Evolutionary conservation across 371 early-diverging fungal species (phyloP).

Genomic region (Syncephalastrum sp.): DNA sequence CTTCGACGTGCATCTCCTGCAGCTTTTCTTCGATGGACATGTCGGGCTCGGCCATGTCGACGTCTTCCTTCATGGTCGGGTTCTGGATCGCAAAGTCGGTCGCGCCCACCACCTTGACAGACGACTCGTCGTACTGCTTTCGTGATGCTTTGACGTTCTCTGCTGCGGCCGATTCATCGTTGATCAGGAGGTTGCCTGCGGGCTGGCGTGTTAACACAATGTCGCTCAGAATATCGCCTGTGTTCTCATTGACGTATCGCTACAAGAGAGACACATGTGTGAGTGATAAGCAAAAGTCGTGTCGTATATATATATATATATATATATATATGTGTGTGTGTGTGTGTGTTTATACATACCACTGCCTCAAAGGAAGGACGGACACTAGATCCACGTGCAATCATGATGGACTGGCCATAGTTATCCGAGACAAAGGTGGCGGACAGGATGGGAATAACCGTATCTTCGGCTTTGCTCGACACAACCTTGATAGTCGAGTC

Average conservation of each 20-base stretch:
- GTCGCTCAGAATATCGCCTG: constrained; percentile 8
- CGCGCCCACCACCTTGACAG: constrained; percentile 42
- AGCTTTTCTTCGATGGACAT: constrained; percentile 4
- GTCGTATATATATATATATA: no score
- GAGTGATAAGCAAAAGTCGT: no score
- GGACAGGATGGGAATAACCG: constrained; percentile 58
- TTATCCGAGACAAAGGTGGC: constrained; percentile 56
- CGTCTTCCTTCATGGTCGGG: constrained; percentile 25
- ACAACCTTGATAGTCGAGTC: constrained; percentile 55
- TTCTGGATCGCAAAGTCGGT: constrained; percentile 40
- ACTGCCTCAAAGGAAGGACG: constrained; percentile 77
- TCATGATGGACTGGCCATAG: constrained; percentile 52
- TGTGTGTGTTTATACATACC: constrained; percentile 19
- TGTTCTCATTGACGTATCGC: constrained; percentile 18
- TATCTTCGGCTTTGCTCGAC: constrained; percentile 37
- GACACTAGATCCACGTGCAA: constrained; percentile 71
- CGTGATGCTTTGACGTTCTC: constrained; percentile 50
- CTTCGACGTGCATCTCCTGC: constrained; percentile 29
- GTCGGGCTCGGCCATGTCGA: constrained; percentile 6
- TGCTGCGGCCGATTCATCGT: constrained; percentile 52
- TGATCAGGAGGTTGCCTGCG: constrained; percentile 53
- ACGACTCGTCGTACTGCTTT: constrained; percentile 50
- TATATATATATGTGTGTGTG: no score
- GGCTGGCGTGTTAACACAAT: constrained; percentile 40
- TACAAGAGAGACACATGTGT: not conserved